Evolutionary conservation across 1,284 basidiomycete genomes (phyloP), one percentile per base, ranked within the genome.

Genomic region (Xanthoconium separans): DNA sequence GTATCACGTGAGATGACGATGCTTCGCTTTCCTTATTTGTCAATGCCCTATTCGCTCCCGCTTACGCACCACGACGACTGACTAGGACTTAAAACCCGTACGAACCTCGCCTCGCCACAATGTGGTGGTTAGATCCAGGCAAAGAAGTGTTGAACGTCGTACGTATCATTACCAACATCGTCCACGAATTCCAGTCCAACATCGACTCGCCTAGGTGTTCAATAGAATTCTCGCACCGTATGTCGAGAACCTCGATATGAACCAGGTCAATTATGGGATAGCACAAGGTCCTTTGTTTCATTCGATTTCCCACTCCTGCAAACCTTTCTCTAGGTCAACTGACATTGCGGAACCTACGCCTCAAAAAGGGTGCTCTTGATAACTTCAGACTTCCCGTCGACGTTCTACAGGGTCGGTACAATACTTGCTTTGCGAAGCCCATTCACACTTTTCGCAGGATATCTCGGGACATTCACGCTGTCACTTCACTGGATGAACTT

Each of bases 401-500:
- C 75, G 95, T 99, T 30, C 78, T 94, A 20, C 94, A 99, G 78
- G 97, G 92, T 89, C 69, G 11, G 46, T 22, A 30, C 9, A 37
- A 24, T 37, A 2, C 3, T 15, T 37, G 0, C 18, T 48, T 12
- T 41, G 16, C 36, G 22, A 12, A 6, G 6, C 24, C 27, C 11
- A 15, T 39, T 42, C 12, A 56, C 2, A 24, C 24, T 33, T 16
- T 37, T n/a, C 56, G n/a, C 57, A 94, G 92, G 95, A 40, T 88
- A 96, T 73, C 83, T 99, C 47, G 97, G 97, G 40, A 93, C 87
- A 61, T 88, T 99, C 57, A 93, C 92, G 0, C 76, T 99, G 12
- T 93, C 90, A 16, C 84, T 99, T n/a, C 92, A 97, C 56, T 99
- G 95, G 94, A 87, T 91, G 73, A 93, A 95, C 64, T 78, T 99